Conservation (phyloP, 352 stramenopile genomes). For the Proteromonas lacertae region DNA sequence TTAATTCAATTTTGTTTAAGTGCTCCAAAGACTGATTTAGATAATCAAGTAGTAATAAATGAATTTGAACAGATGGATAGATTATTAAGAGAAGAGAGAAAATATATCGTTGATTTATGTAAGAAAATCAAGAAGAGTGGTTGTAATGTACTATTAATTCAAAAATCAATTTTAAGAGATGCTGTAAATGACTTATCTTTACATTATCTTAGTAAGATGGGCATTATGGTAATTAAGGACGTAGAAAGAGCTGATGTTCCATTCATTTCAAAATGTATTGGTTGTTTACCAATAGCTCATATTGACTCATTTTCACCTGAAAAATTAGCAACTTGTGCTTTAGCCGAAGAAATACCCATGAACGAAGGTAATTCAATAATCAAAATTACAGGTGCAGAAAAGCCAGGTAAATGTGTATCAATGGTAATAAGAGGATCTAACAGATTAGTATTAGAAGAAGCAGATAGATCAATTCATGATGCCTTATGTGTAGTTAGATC, state of each 20-base stretch:
- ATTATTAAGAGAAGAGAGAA: conserved; percentile 86
- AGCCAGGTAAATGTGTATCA: conserved; percentile 72
- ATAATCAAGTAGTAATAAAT: conserved; percentile 98
- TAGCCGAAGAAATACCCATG: conserved; percentile 78
- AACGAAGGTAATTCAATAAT: conserved; percentile 62
- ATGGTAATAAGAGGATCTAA: conserved; percentile 91
- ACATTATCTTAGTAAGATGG: conserved; percentile 97
- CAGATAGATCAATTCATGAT: conserved; percentile 87
- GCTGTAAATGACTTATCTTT: conserved; percentile 95
- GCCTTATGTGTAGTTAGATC: conserved; percentile 81
- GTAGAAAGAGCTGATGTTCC: conserved; percentile 91
- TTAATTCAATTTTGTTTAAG: conserved; percentile 97
- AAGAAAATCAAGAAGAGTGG: conserved; percentile 96
- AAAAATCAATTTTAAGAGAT: conserved; percentile 96
- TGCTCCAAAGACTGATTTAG: conserved; percentile 96
- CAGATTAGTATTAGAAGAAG: conserved; percentile 50
- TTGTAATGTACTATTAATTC: conserved; percentile 92
- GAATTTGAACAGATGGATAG: conserved; percentile 98
- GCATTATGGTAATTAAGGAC: conserved; percentile 93
- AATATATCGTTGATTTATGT: conserved; percentile 78
- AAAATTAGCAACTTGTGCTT: conserved; percentile 66
- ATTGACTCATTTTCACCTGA: conserved; percentile 79
- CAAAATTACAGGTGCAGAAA: conserved; percentile 85
- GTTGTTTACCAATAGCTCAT: conserved; percentile 78
- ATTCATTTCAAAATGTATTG: conserved; percentile 79